These are phyloP conservation scores for Adansonia rubrostipa DNA, from an alignment of 441 rosid genomes.

Conservation along the genomic window DNA sequence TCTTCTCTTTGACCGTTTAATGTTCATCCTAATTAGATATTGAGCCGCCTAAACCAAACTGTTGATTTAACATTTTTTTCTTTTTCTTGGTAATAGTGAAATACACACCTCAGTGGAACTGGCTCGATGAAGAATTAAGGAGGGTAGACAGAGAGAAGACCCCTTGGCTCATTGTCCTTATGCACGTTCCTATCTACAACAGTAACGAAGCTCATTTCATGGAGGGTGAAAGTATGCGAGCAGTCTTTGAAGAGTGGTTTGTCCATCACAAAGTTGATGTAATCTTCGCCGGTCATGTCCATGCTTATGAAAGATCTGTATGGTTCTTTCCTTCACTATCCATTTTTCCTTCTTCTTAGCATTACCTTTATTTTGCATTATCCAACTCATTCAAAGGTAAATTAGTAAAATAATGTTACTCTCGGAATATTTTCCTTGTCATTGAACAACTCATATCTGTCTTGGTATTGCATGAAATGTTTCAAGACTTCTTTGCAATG, in stretches of 20 bases:
- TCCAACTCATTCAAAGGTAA: background rate
- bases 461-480: background rate
- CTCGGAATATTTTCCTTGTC: background rate
- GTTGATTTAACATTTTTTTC: too few species aligned
- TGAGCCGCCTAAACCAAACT: too few species aligned
- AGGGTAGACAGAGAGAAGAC: conserved; percentile 73
- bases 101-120: conserved; percentile 65
- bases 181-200: conserved; percentile 66
- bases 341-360: background rate
- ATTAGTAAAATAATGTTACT: background rate
- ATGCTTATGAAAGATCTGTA: conserved; percentile 83
- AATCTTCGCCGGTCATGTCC: conserved; percentile 75
- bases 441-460: background rate
- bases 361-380: background rate
- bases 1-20: conserved; percentile 15
- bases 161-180: conserved; percentile 75
- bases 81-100: conserved; percentile 46
- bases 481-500: background rate
- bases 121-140: conserved; percentile 58
- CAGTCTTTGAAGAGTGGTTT: conserved; percentile 70
- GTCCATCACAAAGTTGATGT: conserved; percentile 56
- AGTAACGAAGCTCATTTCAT: conserved; percentile 71
- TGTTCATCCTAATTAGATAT: background rate
- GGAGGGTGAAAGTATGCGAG: conserved; percentile 81
- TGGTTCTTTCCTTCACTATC: conserved; percentile 23